Conservation (phyloP, 192 early-diverging fungal species). For the Umbelopsis sp. region DNA sequence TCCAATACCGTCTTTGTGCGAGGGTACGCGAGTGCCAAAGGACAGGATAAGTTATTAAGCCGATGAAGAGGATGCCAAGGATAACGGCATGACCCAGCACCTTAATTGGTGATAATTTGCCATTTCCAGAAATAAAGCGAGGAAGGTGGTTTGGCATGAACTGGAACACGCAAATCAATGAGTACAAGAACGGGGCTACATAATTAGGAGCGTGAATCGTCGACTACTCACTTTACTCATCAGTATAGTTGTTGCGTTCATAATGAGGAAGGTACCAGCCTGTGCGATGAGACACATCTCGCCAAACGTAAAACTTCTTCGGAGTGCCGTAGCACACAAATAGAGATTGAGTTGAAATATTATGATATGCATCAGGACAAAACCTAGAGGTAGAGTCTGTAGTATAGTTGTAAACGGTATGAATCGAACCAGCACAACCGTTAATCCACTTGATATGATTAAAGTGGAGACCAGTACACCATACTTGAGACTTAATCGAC, state of each 20-base stretch:
- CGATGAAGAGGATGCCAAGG: slow-evolving; percentile 71
- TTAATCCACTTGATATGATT: slow-evolving; percentile 25
- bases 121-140: slow-evolving; percentile 13
- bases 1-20: slow-evolving; percentile 52
- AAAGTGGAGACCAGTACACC: slow-evolving; percentile 32
- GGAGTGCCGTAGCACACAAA: slow-evolving; percentile 28
- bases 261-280: slow-evolving; percentile 51
- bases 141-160: slow-evolving; percentile 36
- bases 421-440: slow-evolving; percentile 23
- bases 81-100: slow-evolving; percentile 64
- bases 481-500: slow-evolving; percentile 25
- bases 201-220: background rate
- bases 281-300: slow-evolving; percentile 66
- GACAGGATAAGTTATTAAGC: slow-evolving; percentile 52
- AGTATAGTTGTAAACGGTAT: slow-evolving; percentile 20
- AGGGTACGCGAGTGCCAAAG: slow-evolving; percentile 50
- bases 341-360: slow-evolving; percentile 35
- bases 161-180: slow-evolving; percentile 3
- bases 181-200: background rate
- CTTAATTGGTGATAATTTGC: slow-evolving; percentile 34
- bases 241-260: slow-evolving; percentile 46
- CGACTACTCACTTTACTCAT: slow-evolving; percentile 36
- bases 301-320: slow-evolving; percentile 65
- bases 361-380: slow-evolving; percentile 21
- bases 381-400: slow-evolving; percentile 2